Conservation (phyloP, 2,329 filamentous ascomycete genomes). For the Westerdykella sp. region DNA sequence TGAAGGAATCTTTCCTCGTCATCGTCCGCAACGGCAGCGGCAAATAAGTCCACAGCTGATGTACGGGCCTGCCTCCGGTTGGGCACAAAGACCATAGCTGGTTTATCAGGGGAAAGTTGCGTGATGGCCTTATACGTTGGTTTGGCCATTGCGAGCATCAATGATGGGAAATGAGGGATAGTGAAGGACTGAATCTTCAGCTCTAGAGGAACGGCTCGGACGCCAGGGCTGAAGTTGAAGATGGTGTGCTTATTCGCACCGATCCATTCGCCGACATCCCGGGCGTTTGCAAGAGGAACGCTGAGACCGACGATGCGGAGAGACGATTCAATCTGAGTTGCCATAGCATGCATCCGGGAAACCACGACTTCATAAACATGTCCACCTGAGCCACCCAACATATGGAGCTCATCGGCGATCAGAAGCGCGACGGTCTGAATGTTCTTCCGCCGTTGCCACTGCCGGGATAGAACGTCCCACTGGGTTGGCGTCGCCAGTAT, state of each 20-base stretch:
- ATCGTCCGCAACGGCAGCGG: constrained; percentile 81
- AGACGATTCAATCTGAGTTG: constrained; percentile 75
- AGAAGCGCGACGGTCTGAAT: constrained; percentile 85
- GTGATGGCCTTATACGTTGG: constrained; percentile 85
- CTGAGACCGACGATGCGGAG: constrained; percentile 85
- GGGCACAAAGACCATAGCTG: constrained; percentile 85
- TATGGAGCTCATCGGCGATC: constrained; percentile 91
- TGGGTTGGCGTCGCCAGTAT: constrained; percentile 88
- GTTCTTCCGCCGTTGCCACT: constrained; percentile 96
- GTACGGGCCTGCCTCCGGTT: constrained; percentile 86
- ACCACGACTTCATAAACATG: constrained; percentile 94
- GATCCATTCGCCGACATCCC: constrained; percentile 95
- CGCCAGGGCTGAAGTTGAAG: constrained; percentile 95
- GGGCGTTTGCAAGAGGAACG: constrained; percentile 86
- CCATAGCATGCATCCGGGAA: constrained; percentile 96
- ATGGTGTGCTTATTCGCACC: constrained; percentile 97
- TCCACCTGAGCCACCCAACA: constrained; percentile 78
- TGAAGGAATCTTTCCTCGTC: constrained; percentile 93
- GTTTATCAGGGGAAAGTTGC: constrained; percentile 82
- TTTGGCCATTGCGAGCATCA: constrained; percentile 98
- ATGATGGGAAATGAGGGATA: constrained; percentile 92
- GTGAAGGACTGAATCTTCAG: constrained; percentile 93
- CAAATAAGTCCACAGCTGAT: constrained; percentile 79
- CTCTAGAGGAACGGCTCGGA: constrained; percentile 82
- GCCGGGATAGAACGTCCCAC: constrained; percentile 92